Conservation (phyloP, 2,329 filamentous ascomycete genomes). For the Claviceps purpurea region DNA sequence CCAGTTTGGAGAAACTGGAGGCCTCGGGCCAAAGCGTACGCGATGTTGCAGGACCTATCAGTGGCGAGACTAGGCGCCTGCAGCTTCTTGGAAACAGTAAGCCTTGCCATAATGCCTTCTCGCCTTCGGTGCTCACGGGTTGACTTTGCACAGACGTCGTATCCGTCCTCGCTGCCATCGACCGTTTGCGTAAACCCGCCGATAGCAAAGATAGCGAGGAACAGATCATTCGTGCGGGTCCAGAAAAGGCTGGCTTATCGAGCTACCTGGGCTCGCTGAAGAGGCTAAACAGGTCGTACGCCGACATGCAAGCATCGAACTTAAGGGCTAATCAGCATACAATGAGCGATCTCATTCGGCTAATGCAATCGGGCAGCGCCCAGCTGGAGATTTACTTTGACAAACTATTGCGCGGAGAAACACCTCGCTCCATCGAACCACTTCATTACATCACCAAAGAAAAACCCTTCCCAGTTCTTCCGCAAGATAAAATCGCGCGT, state of each 20-base stretch:
- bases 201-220: constrained; percentile 90
- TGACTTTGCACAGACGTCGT: constrained; percentile 55
- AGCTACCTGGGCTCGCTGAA: constrained; percentile 85
- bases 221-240: constrained; percentile 77
- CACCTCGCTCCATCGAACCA: constrained; percentile 71
- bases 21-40: constrained; percentile 81
- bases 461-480: constrained; percentile 67
- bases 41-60: constrained; percentile 84
- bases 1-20: constrained; percentile 71
- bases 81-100: constrained; percentile 74
- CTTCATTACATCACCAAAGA: constrained; percentile 88
- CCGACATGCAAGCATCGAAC: constrained; percentile 79
- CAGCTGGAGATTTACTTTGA: constrained; percentile 80
- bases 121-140: constrained; percentile 1
- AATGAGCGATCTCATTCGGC: constrained; percentile 61
- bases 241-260: constrained; percentile 65
- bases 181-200: constrained; percentile 75
- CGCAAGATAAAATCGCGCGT: constrained; percentile 61
- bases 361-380: constrained; percentile 66
- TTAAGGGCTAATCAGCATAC: constrained; percentile 84
- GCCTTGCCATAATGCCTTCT: constrained; percentile 14
- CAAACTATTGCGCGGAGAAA: constrained; percentile 59
- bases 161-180: constrained; percentile 71
- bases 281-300: constrained; percentile 71
- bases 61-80: constrained; percentile 78